Evolutionary conservation across 129 eudicot species (phyloP).

Genomic region (Chrysanthemum makinoi): DNA sequence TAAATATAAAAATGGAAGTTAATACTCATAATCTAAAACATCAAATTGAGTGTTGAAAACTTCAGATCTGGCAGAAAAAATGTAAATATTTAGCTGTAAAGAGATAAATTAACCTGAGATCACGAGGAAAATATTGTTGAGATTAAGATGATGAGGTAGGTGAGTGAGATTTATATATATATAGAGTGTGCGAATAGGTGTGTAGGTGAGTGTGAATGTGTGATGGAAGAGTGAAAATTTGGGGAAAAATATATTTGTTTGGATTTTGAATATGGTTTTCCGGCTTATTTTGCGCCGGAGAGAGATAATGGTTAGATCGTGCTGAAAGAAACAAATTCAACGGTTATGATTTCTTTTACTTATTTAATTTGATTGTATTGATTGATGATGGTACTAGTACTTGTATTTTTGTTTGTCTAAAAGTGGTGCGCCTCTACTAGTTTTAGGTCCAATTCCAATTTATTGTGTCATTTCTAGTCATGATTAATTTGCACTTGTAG

Average conservation of each 20-base stretch:
- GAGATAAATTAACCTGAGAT: not conserved
- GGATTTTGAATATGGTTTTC: slow-evolving; percentile 27
- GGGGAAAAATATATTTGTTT: slow-evolving; percentile 23
- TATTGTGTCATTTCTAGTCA: no score
- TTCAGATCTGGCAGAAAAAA: not conserved
- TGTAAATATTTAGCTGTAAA: not conserved
- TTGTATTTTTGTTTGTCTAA: no score
- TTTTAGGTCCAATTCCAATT: no score
- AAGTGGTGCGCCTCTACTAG: no score
- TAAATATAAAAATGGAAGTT: no score
- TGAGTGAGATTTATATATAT: slow-evolving; percentile 9
- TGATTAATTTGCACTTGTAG: no score
- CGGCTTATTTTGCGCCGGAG: slow-evolving; percentile 37
- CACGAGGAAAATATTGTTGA: not conserved
- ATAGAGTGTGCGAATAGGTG: slow-evolving; percentile 13
- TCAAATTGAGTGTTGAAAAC: no score
- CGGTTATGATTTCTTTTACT: no score
- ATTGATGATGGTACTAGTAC: no score
- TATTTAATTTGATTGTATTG: no score
- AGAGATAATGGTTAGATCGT: not conserved
- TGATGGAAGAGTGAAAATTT: slow-evolving; percentile 10
- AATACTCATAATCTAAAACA: no score
- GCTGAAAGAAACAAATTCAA: no score
- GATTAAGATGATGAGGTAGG: slow-evolving; percentile 23
- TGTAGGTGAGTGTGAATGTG: slow-evolving; percentile 17